Evolutionary conservation across 2,329 filamentous ascomycete genomes (phyloP), one percentile per base, ranked within the genome.

Genomic region (Colletotrichum magnum): DNA sequence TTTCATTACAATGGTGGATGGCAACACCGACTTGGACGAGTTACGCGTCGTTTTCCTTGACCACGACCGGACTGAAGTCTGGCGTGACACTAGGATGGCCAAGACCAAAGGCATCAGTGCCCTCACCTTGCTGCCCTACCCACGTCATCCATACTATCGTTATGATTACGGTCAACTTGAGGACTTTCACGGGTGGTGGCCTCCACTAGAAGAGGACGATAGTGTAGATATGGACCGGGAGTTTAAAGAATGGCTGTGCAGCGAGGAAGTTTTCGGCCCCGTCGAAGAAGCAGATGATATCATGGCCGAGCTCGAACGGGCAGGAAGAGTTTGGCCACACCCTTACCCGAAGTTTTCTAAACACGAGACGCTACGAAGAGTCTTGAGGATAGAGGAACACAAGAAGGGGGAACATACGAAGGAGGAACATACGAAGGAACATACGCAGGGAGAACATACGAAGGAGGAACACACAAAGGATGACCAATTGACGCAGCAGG

Each of bases 331-430:
- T 2, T 58, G 54, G 54, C 54, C 54, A 15, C 41, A 58, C 10
- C 12, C 9, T 21, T 58, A 58, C 3, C 39, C 15, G n/a, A 58
- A 18, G 3, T 47, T 45, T 39, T 58, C 54, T 6, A 58, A 36
- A 0, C 16, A 43, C 0, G 39, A 0, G 0, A 45, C 54, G 32
- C 39, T 57, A 24, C 21, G 21, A 24, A 24, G 21, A 24, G 21
- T 24, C 21, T 24, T 24, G 21, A 4, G 21, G 21, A 24, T 24
- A 24, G 21, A 24, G 21, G 21, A 24, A 24, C 21, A 2, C 3
- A 24, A 24, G 21, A 24, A 24, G 21, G 21, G 21, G 21, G 21
- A 24, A 4, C 21, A 4, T 24, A 24, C 18, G 18, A 18, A 24
- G 21, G 21, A 4, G 21, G 21, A 24, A 24, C 21, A 24, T 4